A percentile compares a stretch with the other conserved stretches of the same genome.
Conservation (phyloP, 768 basidiomycete genomes). For the Butyriboletus loyo region DNA sequence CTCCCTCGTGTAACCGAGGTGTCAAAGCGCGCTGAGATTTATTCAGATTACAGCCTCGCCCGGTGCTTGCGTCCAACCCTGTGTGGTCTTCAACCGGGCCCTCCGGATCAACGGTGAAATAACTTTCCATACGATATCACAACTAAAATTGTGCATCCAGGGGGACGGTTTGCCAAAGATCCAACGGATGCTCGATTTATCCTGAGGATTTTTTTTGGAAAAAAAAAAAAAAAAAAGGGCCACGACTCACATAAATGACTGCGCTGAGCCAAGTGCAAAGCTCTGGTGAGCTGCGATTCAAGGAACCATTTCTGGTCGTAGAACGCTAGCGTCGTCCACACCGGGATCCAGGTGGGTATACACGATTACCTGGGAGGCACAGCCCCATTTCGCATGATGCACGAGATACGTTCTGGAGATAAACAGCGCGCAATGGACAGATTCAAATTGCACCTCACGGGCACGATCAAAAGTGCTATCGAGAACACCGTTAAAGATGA, state of each 20-base stretch:
- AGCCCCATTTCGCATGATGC: slow-evolving; percentile 3
- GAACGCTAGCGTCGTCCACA: slow-evolving; percentile 1
- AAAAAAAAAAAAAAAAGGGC: not conserved
- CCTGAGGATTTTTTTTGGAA: not conserved
- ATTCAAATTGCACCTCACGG: slow-evolving; percentile 17
- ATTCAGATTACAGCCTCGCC: slow-evolving; percentile 12
- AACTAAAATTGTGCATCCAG: slow-evolving; percentile 22
- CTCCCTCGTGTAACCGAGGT: slow-evolving; percentile 6
- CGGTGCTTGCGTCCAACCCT: slow-evolving; percentile 6
- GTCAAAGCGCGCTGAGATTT: slow-evolving; percentile 1
- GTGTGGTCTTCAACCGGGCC: slow-evolving; percentile 1
- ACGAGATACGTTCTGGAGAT: slow-evolving; percentile 16
- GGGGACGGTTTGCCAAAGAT: not conserved
- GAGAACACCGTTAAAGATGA: slow-evolving; percentile 12
- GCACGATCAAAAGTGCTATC: slow-evolving; percentile 7
- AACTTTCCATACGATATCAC: slow-evolving; percentile 13
- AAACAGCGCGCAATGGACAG: slow-evolving; percentile 15
- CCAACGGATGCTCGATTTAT: not conserved
- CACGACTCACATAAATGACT: not conserved
- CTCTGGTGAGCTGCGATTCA: slow-evolving; percentile 10
- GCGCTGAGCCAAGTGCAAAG: not conserved
- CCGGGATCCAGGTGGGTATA: not conserved
- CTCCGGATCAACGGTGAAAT: slow-evolving; percentile 8
- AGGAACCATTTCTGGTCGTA: slow-evolving; percentile 1
- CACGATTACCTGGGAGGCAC: slow-evolving; percentile 1